A percentile compares a stretch with the other conserved stretches of the same genome.
phyloP scores from a whole-genome alignment of 1,284 basidiomycete genomes.

The Blastosporella zonata region DNA sequence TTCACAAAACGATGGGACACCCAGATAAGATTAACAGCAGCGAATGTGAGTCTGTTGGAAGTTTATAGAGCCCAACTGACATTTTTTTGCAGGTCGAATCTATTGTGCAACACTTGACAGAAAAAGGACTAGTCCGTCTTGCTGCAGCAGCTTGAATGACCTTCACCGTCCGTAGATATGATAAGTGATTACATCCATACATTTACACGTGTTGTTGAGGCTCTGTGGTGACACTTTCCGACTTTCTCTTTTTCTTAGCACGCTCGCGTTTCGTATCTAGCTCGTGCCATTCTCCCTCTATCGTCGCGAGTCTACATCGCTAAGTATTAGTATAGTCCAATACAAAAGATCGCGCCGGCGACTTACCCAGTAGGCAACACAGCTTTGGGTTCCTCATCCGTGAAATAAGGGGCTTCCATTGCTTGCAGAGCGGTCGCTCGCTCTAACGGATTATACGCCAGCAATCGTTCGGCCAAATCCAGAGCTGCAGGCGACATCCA shows the following conservation, averaged over 20 bases:
- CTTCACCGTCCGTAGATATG: conserved; percentile 16
- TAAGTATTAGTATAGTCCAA: conserved; percentile 18
- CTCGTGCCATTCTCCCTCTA: conserved; percentile 95
- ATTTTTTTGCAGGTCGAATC: conserved; percentile 61
- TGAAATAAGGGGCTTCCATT: conserved; percentile 82
- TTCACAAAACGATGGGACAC: conserved; percentile 92
- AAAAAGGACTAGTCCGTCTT: conserved; percentile 59
- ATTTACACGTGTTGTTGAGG: conserved; percentile 24
- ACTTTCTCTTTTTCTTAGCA: conserved; percentile 69
- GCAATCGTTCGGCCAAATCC: conserved; percentile 79
- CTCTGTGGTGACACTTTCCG: conserved; percentile 28
- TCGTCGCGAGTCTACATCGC: conserved; percentile 55
- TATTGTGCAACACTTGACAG: conserved; percentile 74
- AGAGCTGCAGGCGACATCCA: conserved; percentile 83
- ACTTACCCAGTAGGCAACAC: conserved; percentile 79
- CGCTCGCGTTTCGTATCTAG: conserved; percentile 85
- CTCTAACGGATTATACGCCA: conserved; percentile 80
- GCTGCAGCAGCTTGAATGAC: conserved; percentile 22
- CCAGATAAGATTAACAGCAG: conserved; percentile 81
- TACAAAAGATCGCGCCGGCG: conserved; percentile 5
- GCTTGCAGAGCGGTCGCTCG: conserved; percentile 83
- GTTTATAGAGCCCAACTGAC: conserved; percentile 7
- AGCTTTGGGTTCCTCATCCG: conserved; percentile 69
- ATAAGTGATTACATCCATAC: conserved; percentile 27
- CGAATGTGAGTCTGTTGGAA: conserved; percentile 56